Evolutionary conservation across 1,139 yeast species (phyloP).

Genomic region (Hemisphaericaspora xylanilytica): DNA sequence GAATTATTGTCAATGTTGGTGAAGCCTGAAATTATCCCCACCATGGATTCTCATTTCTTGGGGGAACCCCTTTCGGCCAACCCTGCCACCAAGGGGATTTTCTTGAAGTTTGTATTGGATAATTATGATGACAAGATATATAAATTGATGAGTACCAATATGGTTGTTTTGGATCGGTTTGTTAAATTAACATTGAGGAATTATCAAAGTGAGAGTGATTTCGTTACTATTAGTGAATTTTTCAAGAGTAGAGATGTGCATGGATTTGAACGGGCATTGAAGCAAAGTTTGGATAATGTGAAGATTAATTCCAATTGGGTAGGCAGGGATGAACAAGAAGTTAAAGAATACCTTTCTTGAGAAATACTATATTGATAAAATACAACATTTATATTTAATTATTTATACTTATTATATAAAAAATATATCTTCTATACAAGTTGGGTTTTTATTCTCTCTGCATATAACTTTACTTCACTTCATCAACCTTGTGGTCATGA

Average conservation of each 20-base stretch:
- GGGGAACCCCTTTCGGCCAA: slow-evolving; percentile 53
- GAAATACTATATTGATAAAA: background rate
- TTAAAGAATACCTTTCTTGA: slow-evolving; percentile 24
- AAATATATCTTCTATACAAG: too few relatives aligned
- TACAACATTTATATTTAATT: slow-evolving; percentile 2
- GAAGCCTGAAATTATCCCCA: slow-evolving; percentile 49
- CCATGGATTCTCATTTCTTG: slow-evolving; percentile 68
- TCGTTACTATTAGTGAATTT: slow-evolving; percentile 47
- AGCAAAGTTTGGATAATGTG: slow-evolving; percentile 55
- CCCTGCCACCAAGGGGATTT: slow-evolving; percentile 42
- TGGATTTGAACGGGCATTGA: slow-evolving; percentile 59
- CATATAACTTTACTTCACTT: slow-evolving; percentile 13
- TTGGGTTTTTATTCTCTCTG: too few relatives aligned
- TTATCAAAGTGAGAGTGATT: slow-evolving; percentile 43
- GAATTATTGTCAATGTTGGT: slow-evolving; percentile 40
- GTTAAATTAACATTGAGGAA: slow-evolving; percentile 51
- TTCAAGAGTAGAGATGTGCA: slow-evolving; percentile 55
- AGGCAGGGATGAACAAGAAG: slow-evolving; percentile 28
- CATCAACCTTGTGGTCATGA: slow-evolving; percentile 59
- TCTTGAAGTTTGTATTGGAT: slow-evolving; percentile 56
- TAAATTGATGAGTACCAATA: slow-evolving; percentile 50
- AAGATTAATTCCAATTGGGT: slow-evolving; percentile 50
- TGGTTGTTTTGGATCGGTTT: slow-evolving; percentile 64
- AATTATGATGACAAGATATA: slow-evolving; percentile 51
- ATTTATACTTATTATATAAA: background rate